Base-by-base conservation (phyloP, 2,329 filamentous ascomycete genomes). In the Gremmenia infestans region DNA sequence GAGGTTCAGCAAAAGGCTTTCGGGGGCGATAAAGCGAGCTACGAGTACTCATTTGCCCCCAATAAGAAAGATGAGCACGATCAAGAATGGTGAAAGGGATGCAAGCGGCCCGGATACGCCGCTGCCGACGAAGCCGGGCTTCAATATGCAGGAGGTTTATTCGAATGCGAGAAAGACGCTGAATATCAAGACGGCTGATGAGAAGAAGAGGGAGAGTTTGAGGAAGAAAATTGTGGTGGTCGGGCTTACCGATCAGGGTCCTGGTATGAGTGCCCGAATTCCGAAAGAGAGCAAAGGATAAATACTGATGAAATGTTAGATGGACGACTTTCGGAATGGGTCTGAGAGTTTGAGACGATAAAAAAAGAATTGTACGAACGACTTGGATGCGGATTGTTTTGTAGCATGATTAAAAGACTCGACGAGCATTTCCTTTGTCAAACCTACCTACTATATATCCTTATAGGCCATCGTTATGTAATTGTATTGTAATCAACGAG, bases 191-290 rank as follows among this genome's bases (percentile, higher is more conserved):
- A 50, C 40, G 17, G 45, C 39, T 23, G 54, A 56, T 14, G 64
- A 66, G 52, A 61, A 50, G 54, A 59, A 60, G 46, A 63, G 62
- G 40, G 55, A 62, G 36, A 60, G 59, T 37, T 52, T 67, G 56
- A 66, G 61, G 59, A 61, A 62, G 54, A 60, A 59, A 23, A 66
- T 67, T 54, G 53, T 60, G 5, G 53, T 66, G 25, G 55, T 67
- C 19, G 64, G 64, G 4, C 46, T 64, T 22, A 57, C 56, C 15
- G 64, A 67, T 57, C 64, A 65, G 43, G 53, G 37, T 48, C 65
- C 65, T 48, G 60, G 62, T 67, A 53, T 14, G 60, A 53, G 35
- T 55, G 15, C 23, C 22, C 28, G 15, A 5, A n/a, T 43, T 35
- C 14, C 35, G 17, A 19, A 19, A n/a, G n/a, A 54, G 35, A 48